These are phyloP conservation scores for Pleurotus tuoliensis DNA, from an alignment of 768 basidiomycete genomes.

Conservation along the genomic window DNA sequence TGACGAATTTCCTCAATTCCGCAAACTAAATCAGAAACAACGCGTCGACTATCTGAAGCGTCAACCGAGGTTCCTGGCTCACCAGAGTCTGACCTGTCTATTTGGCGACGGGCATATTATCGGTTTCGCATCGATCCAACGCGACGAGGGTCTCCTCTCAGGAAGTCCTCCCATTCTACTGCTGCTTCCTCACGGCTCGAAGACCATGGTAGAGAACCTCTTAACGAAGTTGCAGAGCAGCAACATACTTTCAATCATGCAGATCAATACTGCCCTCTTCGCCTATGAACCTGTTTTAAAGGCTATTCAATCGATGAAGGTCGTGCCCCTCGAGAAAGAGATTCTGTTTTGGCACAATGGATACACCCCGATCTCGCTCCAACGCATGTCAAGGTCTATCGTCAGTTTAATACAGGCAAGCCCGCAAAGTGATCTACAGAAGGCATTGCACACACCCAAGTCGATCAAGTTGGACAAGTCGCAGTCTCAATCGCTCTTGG, in stretches of 20 bases:
- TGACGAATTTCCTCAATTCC: constrained; percentile 33
- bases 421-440: constrained; percentile 36
- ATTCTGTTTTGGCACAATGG: constrained; percentile 49
- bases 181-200: constrained; percentile 46
- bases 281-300: constrained; percentile 61
- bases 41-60: constrained; percentile 35
- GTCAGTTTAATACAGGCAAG: constrained; percentile 24
- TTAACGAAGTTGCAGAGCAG: constrained; percentile 29
- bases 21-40: constrained; percentile 18
- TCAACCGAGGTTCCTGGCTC: constrained; percentile 40
- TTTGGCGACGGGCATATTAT: constrained; percentile 43
- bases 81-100: constrained; percentile 54
- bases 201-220: constrained; percentile 35
- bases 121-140: constrained; percentile 48
- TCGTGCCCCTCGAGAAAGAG: constrained; percentile 45
- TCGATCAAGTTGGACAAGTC: constrained; percentile 47
- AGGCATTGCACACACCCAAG: constrained; percentile 30
- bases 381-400: constrained; percentile 12
- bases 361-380: constrained; percentile 3
- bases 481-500: constrained; percentile 43
- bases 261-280: constrained; percentile 60
- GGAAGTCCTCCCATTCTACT: constrained; percentile 46
- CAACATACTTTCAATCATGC: constrained; percentile 40
- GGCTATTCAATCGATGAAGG: constrained; percentile 43
- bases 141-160: constrained; percentile 50